Evolutionary conservation across 768 basidiomycete species (phyloP).

Genomic region (Phlebiopsis flavidoalba): DNA sequence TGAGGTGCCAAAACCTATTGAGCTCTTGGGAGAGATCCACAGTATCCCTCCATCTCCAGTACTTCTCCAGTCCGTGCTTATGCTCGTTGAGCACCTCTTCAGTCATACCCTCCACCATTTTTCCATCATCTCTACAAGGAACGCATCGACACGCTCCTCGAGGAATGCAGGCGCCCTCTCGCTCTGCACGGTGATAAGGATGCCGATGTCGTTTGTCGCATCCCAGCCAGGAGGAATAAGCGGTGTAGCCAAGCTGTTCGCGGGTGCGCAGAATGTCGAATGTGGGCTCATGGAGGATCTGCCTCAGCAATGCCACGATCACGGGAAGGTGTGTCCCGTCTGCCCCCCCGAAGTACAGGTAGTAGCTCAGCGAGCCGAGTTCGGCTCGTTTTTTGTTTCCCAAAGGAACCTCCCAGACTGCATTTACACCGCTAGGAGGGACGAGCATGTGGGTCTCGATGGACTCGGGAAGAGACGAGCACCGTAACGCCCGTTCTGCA

Average conservation of each 20-base stretch:
- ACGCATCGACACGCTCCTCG: constrained; percentile 85
- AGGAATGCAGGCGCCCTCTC: constrained; percentile 76
- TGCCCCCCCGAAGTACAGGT: constrained; percentile 69
- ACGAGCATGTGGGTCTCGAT: constrained; percentile 30
- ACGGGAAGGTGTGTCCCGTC: constrained; percentile 62
- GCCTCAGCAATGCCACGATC: constrained; percentile 63
- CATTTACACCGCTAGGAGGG: constrained; percentile 64
- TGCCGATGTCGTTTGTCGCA: constrained; percentile 69
- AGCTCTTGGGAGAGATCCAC: constrained; percentile 88
- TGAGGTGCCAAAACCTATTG: constrained; percentile 53
- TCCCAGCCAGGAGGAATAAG: constrained; percentile 52
- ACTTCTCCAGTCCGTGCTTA: constrained; percentile 68
- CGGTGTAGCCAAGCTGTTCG: constrained; percentile 95
- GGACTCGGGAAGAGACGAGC: constrained; percentile 45
- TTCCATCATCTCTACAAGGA: constrained; percentile 69
- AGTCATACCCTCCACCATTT: constrained; percentile 60
- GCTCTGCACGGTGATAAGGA: constrained; percentile 85
- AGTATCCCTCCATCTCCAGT: constrained; percentile 77
- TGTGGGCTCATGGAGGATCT: constrained; percentile 83
- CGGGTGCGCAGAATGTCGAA: constrained; percentile 90
- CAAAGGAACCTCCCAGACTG: constrained; percentile 58
- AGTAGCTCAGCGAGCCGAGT: constrained; percentile 86
- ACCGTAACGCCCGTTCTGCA: constrained; percentile 59
- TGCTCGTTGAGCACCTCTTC: constrained; percentile 75
- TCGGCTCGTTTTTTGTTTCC: constrained; percentile 83